A percentile compares a stretch with the other conserved stretches of the same genome.
These are phyloP conservation scores for Globisporangium middletonii DNA, from an alignment of 352 stramenopile species.

Conservation along the genomic window DNA sequence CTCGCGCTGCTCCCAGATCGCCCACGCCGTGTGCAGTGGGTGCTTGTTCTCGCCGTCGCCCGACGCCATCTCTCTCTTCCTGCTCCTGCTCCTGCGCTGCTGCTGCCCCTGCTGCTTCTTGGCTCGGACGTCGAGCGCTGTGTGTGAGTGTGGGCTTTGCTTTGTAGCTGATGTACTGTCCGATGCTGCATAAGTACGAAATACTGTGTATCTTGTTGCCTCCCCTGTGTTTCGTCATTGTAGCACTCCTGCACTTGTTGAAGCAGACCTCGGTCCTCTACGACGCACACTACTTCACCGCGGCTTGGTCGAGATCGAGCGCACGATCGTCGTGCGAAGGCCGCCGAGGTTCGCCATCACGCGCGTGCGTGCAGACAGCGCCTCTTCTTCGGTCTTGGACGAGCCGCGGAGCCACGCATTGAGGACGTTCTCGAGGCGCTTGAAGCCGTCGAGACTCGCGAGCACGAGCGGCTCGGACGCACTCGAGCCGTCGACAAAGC, in stretches of 20 bases:
- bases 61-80: conserved; percentile 26
- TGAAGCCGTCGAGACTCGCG: conserved; percentile 11
- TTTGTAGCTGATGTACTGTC: too few species aligned
- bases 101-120: conserved; percentile 2
- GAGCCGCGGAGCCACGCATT: conserved; percentile 9
- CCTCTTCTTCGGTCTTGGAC: conserved; percentile 9
- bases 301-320: conserved; percentile 10
- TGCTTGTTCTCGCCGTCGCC: conserved; percentile 54
- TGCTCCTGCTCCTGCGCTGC: not conserved
- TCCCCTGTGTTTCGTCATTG: too few species aligned
- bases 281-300: not conserved
- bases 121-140: not conserved
- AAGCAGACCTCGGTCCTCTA: too few species aligned
- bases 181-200: too few species aligned
- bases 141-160: too few species aligned
- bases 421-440: conserved; percentile 13
- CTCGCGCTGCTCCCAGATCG: conserved; percentile 84
- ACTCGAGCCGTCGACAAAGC: not conserved
- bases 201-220: too few species aligned
- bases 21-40: conserved; percentile 77
- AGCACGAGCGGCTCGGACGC: conserved; percentile 3
- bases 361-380: conserved; percentile 5
- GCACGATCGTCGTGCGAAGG: conserved; percentile 13
- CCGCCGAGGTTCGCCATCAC: conserved; percentile 13
- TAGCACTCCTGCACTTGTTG: too few species aligned